Conservation (phyloP, 192 early-diverging fungal species). For the Phlyctochytrium bullatum region DNA sequence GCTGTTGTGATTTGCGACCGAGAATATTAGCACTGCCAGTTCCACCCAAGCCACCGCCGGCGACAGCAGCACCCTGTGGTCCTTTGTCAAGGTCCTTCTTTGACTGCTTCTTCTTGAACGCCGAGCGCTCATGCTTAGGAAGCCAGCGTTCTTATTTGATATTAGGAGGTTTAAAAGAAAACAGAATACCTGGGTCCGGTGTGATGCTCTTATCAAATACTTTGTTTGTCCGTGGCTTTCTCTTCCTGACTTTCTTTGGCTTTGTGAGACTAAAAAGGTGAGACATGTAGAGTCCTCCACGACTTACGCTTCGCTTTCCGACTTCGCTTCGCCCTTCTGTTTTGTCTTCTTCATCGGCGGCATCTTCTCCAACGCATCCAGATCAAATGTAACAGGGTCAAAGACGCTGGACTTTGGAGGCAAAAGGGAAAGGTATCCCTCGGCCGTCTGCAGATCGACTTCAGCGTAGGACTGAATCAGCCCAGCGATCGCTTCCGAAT, state of each 20-base stretch:
- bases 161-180: no score
- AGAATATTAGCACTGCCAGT: constrained; percentile 71
- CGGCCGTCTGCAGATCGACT: constrained; percentile 55
- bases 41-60: constrained; percentile 57
- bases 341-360: background rate
- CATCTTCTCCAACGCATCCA: constrained; percentile 49
- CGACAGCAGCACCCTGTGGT: constrained; percentile 60
- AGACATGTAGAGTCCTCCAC: constrained; percentile 14
- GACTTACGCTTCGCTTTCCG: constrained; percentile 1
- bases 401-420: constrained; percentile 34
- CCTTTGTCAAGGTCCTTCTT: constrained; percentile 60
- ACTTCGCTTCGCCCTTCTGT: background rate
- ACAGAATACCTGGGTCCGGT: constrained; percentile 56
- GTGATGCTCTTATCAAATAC: constrained; percentile 45
- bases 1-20: background rate
- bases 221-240: constrained; percentile 57
- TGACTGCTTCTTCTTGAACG: constrained; percentile 49
- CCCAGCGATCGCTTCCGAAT: constrained; percentile 63
- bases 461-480: constrained; percentile 65
- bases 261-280: constrained; percentile 26
- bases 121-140: constrained; percentile 61
- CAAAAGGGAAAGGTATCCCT: constrained; percentile 59
- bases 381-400: constrained; percentile 32
- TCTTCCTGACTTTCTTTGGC: constrained; percentile 46
- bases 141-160: constrained; percentile 61